These are phyloP conservation scores for Porpolomopsis calyptriformis DNA, from an alignment of 768 basidiomycete genomes.

Conservation along the genomic window DNA sequence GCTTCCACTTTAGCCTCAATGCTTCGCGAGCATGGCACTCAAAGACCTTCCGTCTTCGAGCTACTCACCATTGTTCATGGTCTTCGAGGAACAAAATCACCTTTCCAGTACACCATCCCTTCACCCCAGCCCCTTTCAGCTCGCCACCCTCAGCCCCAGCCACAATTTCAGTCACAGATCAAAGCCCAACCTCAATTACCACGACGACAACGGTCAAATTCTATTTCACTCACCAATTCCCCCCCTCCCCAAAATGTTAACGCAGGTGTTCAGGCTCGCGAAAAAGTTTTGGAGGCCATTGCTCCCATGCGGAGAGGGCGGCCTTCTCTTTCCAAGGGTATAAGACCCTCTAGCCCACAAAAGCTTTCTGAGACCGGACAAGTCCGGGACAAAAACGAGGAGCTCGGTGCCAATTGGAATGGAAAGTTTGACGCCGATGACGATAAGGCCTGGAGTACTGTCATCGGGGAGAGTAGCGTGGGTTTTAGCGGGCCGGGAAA, in stretches of 20 bases:
- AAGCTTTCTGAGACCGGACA: slow-evolving; percentile 16
- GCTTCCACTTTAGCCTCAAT: slow-evolving; percentile 55
- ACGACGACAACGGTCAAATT: slow-evolving; percentile 13
- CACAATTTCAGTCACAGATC: slow-evolving; percentile 17
- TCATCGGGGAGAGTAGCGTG: slow-evolving; percentile 18
- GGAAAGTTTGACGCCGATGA: slow-evolving; percentile 30
- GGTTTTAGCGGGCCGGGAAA: slow-evolving; percentile 13
- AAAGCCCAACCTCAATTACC: slow-evolving; percentile 12
- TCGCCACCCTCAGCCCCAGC: slow-evolving; percentile 11
- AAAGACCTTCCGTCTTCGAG: slow-evolving; percentile 83
- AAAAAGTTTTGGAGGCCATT: slow-evolving; percentile 70
- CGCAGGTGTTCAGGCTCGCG: slow-evolving; percentile 58
- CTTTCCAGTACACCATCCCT: slow-evolving; percentile 57
- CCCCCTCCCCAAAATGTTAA: slow-evolving; percentile 19
- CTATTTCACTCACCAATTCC: neutral
- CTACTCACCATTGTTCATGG: slow-evolving; percentile 73
- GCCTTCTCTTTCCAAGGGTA: slow-evolving; percentile 24
- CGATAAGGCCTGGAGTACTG: slow-evolving; percentile 39
- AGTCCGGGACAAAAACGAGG: slow-evolving; percentile 11
- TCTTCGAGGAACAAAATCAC: slow-evolving; percentile 79
- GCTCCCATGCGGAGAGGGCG: slow-evolving; percentile 70
- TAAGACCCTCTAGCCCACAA: slow-evolving; percentile 25
- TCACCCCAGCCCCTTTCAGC: slow-evolving; percentile 38
- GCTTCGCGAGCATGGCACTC: slow-evolving; percentile 82
- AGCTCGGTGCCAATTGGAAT: slow-evolving; percentile 20